Base-by-base conservation (phyloP, 2,329 filamentous ascomycete genomes). In the Emericellopsis cladophorae region DNA sequence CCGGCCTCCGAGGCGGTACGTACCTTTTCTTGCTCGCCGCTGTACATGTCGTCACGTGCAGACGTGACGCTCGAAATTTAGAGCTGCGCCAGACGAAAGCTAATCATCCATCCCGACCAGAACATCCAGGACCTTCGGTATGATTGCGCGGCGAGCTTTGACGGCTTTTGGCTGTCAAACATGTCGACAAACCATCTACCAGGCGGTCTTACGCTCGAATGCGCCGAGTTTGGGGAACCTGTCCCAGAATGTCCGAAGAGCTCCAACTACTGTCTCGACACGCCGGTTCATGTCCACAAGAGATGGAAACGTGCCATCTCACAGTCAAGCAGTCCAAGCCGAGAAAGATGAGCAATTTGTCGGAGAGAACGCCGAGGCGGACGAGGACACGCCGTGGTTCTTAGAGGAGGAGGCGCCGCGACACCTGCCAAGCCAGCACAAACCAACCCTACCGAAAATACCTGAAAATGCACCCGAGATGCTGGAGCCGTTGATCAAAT, bases 381-480 rank as follows among this genome's bases (percentile, higher is more conserved):
- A 18, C 6, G 40, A 42, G 26, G 40, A 42, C 11, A 59, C 78
- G 7, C 85, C 85, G 6, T 96, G 92, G 92, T 96, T 95, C 59
- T 76, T 94, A 23, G 79, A 92, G 54, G 78, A 84, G 48, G 74
- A 85, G 34, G 64, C 72, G 2, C 72, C 74, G 1, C 60, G 64
- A 29, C 71, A 76, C 44, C 61, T 69, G 0, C 61, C 67, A 5
- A 61, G 64, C 21, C 60, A 71, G n/a, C 64, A 65, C 45, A 61
- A 62, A 33, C 64, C 64, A 15, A 56, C 62, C 4, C 61, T 76
- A 7, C 75, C 73, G 15, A 64, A 65, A n/a, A 53, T 70, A 1
- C 89, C 89, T 0, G 62, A 70, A 2, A 70, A 80, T 43, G 66
- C 87, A 0, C 92, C 92, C 0, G 64, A 74, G 1, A 68, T 95